Evolutionary conservation across 306 rosid genomes (phyloP).

Genomic region (Quercus glauca): DNA sequence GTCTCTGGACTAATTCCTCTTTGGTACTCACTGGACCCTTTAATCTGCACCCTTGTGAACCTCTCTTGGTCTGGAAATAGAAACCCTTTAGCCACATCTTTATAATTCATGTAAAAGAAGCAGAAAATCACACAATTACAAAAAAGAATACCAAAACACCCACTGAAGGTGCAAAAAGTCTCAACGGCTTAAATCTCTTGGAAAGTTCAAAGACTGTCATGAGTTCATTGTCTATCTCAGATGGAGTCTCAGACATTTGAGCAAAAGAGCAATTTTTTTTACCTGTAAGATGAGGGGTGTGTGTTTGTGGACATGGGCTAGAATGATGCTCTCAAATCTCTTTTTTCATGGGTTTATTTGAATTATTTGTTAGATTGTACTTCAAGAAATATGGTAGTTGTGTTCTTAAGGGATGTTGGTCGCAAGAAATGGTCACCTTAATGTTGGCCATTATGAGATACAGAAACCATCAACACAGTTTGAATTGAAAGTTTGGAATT

Average conservation of each 20-base stretch:
- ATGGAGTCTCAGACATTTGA: constrained; percentile 46
- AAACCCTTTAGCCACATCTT: constrained; percentile 38
- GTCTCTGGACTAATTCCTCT: constrained; percentile 53
- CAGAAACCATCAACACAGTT: not conserved
- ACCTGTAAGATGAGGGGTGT: not conserved
- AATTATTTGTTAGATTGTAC: not conserved
- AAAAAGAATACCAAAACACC: constrained; percentile 66
- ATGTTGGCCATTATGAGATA: not conserved
- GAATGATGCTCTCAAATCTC: not conserved
- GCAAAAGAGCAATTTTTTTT: not conserved
- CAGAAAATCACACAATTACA: constrained; percentile 41
- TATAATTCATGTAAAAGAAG: constrained; percentile 56
- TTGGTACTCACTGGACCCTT: constrained; percentile 18
- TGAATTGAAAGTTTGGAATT: not conserved
- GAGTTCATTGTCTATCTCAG: constrained; percentile 36
- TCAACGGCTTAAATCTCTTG: constrained; percentile 51
- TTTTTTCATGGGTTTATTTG: not conserved
- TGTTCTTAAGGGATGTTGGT: not conserved
- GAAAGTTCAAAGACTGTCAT: constrained; percentile 45
- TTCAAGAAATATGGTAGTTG: not conserved
- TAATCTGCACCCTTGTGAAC: constrained; percentile 51
- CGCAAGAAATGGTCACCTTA: not conserved
- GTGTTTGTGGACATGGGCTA: not conserved
- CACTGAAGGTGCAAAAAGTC: constrained; percentile 57
- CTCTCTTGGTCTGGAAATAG: constrained; percentile 40